A percentile compares a stretch with the other conserved stretches of the same genome.
phyloP scores from a whole-genome alignment of 2,329 filamentous ascomycete species.

The Geoglossum cookeanum region DNA sequence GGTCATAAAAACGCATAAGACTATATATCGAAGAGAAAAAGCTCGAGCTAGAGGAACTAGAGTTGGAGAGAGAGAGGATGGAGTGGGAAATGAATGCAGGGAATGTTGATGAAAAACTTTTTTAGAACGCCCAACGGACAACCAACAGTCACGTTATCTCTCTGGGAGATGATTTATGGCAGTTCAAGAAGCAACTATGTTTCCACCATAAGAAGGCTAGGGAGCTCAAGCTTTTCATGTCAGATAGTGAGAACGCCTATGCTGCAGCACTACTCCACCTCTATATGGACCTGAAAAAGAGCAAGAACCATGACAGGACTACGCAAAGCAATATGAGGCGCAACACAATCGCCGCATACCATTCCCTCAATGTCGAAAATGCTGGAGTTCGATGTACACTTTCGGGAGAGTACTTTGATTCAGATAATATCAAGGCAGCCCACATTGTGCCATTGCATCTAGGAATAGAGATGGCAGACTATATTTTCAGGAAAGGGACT shows the following conservation, averaged over 20 bases:
- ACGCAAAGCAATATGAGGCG: not conserved
- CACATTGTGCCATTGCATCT: slow-evolving; percentile 1
- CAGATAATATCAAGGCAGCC: not conserved
- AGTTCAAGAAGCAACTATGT: not conserved
- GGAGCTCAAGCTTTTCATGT: not conserved
- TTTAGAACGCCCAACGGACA: not conserved
- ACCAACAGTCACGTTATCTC: not conserved
- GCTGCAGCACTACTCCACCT: not conserved
- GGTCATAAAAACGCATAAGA: not conserved
- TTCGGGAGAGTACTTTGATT: not conserved
- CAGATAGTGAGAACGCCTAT: slow-evolving; percentile 1
- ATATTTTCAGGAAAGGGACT: slow-evolving; percentile 1
- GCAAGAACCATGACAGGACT: not conserved
- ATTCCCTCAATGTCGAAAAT: not conserved
- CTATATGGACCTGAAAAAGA: not conserved
- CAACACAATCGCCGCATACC: not conserved
- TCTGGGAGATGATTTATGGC: slow-evolving; percentile 4
- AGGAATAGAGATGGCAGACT: not conserved
- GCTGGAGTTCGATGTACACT: slow-evolving; percentile 1
- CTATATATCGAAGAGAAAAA: slow-evolving; percentile 1
- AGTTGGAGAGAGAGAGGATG: not conserved
- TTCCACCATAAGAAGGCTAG: not conserved
- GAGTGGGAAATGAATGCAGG: not conserved
- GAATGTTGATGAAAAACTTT: not conserved
- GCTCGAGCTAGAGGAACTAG: not conserved